Conservation (phyloP, 192 early-diverging fungal genomes). For the Coemansia sp. region DNA sequence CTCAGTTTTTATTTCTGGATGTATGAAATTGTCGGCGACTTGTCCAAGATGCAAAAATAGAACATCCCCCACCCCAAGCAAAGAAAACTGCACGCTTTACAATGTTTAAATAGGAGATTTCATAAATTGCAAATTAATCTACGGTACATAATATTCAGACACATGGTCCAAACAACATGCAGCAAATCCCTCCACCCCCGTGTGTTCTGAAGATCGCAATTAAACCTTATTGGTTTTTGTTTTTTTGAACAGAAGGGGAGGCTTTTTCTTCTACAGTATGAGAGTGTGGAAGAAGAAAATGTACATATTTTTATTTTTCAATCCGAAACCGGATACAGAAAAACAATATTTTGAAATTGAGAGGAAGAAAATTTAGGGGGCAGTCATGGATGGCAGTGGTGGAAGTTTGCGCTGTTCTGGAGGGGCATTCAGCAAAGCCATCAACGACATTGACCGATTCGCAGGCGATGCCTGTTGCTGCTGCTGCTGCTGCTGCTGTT, state of each 20-base stretch:
- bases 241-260: neutral
- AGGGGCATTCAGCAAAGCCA: constrained; percentile 51
- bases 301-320: constrained; percentile 7
- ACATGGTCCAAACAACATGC: neutral
- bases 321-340: neutral
- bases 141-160: neutral
- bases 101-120: neutral
- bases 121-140: constrained; percentile 6
- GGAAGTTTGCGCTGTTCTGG: constrained; percentile 53
- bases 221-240: neutral
- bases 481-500: too few relatives aligned
- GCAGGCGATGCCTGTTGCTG: constrained; percentile 7
- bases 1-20: neutral
- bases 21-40: neutral
- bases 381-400: constrained; percentile 26
- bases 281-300: neutral
- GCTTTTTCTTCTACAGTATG: neutral
- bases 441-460: constrained; percentile 47
- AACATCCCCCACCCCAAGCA: neutral
- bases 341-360: neutral
- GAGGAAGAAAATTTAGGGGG: constrained; percentile 11
- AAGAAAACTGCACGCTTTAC: too few relatives aligned
- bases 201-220: constrained; percentile 1
- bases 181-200: neutral
- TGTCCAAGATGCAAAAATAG: neutral